Evolutionary conservation across 305 asterid genomes (phyloP), one percentile per base, ranked within the genome.

Genomic region (Stenogyne calaminthoides): DNA sequence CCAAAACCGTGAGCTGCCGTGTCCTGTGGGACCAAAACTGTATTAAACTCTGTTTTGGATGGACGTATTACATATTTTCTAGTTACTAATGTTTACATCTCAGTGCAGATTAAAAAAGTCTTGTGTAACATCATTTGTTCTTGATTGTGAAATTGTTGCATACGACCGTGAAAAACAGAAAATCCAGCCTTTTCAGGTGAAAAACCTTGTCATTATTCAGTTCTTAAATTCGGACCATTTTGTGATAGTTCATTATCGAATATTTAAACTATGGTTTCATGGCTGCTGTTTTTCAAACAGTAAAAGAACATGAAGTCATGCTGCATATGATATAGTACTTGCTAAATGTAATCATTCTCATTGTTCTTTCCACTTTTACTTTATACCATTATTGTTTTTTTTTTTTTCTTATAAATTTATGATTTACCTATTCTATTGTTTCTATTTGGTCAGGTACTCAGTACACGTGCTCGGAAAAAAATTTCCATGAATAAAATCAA

Each of bases 61-160:
- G 65, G 62, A 25, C 37, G 58, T 27, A 25, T 67, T 54, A 47
- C 64, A 11, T 71, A 27, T 55, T 29, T 25, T 34, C 37, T 36
- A 63, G 55, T 66, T 62, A 66, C 77, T 85, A 62, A 82, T 65
- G 25, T 40, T 76, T 75, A 63, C 47, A 67, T 73, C 72, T 63
- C 71, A 65, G 20, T 81, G 88, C 96, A 95, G 99, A 81, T 81
- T 92, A 19, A 91, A 88, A 81, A 80, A 77, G 66, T 83, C 97
- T 32, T 80, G 91, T 67, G 89, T 84, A 39, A 81, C 85, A 60
- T 92, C 98, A 68, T 92, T 95, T 81, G 96, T 95, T 83, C 96
- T 95, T 58, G 98, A 95, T 72, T 92, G 99, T 44, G 99, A 95
- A 83, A 81, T 92, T 78, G 99, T 95, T 81, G 98, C 98, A 69